Evolutionary conservation across 805 yeast genomes (phyloP).

Genomic region (Metschnikowia similis): DNA sequence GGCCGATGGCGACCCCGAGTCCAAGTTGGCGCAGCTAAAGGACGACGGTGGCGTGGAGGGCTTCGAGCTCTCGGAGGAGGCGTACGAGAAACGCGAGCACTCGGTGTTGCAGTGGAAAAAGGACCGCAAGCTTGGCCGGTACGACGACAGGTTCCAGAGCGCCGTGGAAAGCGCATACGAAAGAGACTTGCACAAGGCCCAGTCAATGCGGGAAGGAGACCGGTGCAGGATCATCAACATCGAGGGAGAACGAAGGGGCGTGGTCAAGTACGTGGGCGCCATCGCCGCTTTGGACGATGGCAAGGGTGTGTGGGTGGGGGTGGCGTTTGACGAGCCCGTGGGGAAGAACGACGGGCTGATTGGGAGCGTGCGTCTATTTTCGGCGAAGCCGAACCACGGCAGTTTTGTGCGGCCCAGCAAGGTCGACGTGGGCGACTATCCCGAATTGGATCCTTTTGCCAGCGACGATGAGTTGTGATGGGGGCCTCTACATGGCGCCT

Average conservation of each 20-base stretch:
- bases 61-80: slow-evolving; percentile 51
- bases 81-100: slow-evolving; percentile 55
- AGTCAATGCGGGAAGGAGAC: slow-evolving; percentile 40
- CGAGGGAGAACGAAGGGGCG: slow-evolving; percentile 60
- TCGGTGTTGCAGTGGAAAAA: slow-evolving; percentile 79
- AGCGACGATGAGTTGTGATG: slow-evolving; percentile 31
- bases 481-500: background rate
- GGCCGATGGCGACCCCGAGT: slow-evolving; percentile 49
- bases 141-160: slow-evolving; percentile 40
- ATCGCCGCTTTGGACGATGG: slow-evolving; percentile 55
- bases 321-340: slow-evolving; percentile 77
- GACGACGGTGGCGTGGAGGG: slow-evolving; percentile 27
- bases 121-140: slow-evolving; percentile 64
- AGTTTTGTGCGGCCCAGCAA: slow-evolving; percentile 69
- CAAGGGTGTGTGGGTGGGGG: slow-evolving; percentile 68
- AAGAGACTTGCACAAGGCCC: slow-evolving; percentile 10
- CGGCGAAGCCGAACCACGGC: slow-evolving; percentile 59
- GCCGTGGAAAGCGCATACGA: slow-evolving; percentile 15
- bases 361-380: slow-evolving; percentile 57
- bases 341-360: slow-evolving; percentile 85
- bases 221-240: slow-evolving; percentile 50
- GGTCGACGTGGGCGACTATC: slow-evolving; percentile 68
- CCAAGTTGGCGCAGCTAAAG: slow-evolving; percentile 41
- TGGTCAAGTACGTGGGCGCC: slow-evolving; percentile 64
- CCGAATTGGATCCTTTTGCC: slow-evolving; percentile 43